Evolutionary conservation across 2,329 filamentous ascomycete species (phyloP).

Genomic region (Xylariales sp.): DNA sequence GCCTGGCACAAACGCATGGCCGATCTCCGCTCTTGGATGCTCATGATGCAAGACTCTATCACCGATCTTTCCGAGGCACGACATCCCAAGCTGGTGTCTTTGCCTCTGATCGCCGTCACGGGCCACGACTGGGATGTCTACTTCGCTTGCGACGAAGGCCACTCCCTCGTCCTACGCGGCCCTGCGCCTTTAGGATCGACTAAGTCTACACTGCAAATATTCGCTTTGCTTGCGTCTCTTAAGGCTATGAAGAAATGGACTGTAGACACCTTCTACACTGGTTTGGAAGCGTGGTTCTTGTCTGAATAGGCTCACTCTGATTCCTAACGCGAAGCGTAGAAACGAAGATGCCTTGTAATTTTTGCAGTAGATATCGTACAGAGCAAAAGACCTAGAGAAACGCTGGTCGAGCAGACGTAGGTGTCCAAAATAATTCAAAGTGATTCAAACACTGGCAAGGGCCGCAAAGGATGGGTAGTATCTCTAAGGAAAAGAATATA

Average conservation of each 20-base stretch:
- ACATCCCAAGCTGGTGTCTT: constrained; percentile 1
- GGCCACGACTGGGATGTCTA: constrained; percentile 12
- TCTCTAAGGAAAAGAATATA: too few species aligned
- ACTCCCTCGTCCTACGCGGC: constrained; percentile 1
- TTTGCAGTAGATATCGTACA: too few species aligned
- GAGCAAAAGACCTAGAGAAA: too few species aligned
- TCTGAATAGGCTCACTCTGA: too few species aligned
- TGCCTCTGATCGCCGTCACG: constrained; percentile 9
- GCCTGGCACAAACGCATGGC: constrained; percentile 15
- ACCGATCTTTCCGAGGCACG: neutral
- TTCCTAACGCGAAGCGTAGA: too few species aligned
- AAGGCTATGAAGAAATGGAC: neutral
- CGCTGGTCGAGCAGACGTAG: too few species aligned
- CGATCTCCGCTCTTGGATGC: neutral
- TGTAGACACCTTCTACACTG: neutral
- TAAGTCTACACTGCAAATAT: neutral
- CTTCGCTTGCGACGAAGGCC: constrained; percentile 16
- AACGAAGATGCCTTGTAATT: too few species aligned
- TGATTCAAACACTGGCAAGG: too few species aligned
- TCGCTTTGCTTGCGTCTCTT: neutral
- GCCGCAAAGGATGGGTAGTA: too few species aligned
- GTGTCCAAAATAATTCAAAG: too few species aligned
- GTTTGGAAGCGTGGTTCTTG: too few species aligned
- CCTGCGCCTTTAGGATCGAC: constrained; percentile 12
- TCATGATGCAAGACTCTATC: neutral